Evolutionary conservation across 2,329 filamentous ascomycete genomes (phyloP).

Genomic region (Colletotrichum sp.): DNA sequence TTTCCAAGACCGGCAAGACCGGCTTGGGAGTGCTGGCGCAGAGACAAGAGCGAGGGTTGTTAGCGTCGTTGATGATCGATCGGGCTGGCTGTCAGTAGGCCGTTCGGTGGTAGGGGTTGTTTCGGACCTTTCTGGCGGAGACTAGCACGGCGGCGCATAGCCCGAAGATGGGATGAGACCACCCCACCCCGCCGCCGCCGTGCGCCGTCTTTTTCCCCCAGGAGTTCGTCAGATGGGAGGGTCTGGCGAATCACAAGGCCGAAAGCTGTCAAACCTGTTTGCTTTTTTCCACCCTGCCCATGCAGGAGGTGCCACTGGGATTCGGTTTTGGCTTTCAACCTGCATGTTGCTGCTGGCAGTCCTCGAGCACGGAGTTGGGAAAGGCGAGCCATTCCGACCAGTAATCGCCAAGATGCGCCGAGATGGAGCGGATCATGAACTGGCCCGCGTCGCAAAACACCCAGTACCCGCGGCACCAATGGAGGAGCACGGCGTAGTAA

Average conservation of each 20-base stretch:
- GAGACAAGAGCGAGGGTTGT: background rate
- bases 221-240: background rate
- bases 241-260: background rate
- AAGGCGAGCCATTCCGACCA: slow-evolving; percentile 34
- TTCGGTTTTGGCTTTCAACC: background rate
- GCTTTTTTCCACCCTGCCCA: background rate
- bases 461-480: slow-evolving; percentile 43
- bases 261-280: background rate
- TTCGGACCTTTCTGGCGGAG: slow-evolving; percentile 3
- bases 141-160: slow-evolving; percentile 12
- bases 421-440: slow-evolving; percentile 30
- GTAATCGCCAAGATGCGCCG: slow-evolving; percentile 30
- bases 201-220: background rate
- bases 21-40: background rate
- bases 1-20: background rate
- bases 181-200: background rate
- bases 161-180: slow-evolving; percentile 17
- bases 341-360: slow-evolving; percentile 20
- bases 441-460: slow-evolving; percentile 34
- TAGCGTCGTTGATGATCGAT: background rate
- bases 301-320: background rate
- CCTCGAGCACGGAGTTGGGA: slow-evolving; percentile 23
- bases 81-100: background rate
- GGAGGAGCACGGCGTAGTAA: slow-evolving; percentile 54
- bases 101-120: background rate